Conservation (phyloP, 2,329 filamentous ascomycete species). For the Paecilomyces formosus region DNA sequence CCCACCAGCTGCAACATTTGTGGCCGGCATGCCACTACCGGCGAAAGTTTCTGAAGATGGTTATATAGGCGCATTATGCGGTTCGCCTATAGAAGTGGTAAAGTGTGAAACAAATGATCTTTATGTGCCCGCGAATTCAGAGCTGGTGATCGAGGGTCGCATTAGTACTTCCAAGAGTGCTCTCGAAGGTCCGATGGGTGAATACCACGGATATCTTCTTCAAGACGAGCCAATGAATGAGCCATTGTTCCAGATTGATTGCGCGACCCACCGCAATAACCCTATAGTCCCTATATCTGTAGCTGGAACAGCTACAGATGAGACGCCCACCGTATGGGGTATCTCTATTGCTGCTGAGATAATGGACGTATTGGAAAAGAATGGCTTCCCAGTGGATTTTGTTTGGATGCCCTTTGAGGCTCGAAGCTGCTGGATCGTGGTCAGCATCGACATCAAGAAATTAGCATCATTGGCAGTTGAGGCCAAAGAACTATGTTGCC, state of each 20-base stretch:
- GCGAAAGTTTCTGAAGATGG: conserved; percentile 7
- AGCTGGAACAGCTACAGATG: conserved; percentile 10
- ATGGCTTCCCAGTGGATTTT: conserved; percentile 9
- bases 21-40: conserved; percentile 9
- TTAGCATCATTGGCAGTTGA: conserved; percentile 7
- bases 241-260: conserved; percentile 11
- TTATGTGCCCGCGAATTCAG: conserved; percentile 12
- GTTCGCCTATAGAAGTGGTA: conserved; percentile 10
- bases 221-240: conserved; percentile 4
- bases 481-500: conserved; percentile 8
- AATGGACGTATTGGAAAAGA: conserved; percentile 10
- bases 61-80: conserved; percentile 10
- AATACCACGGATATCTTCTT: conserved; percentile 14
- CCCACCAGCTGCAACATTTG: conserved; percentile 12
- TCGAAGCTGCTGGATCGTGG: conserved; percentile 9
- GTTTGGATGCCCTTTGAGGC: conserved; percentile 15
- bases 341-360: conserved; percentile 11
- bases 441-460: conserved; percentile 10
- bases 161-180: conserved; percentile 10
- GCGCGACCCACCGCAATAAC: conserved; percentile 11
- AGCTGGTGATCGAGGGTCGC: conserved; percentile 13
- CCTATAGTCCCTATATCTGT: conserved; percentile 12
- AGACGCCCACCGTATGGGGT: conserved; percentile 13
- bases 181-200: conserved; percentile 13
- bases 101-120: conserved; percentile 16